Evolutionary conservation across 768 basidiomycete genomes (phyloP).

Genomic region (Collybia sordida): DNA sequence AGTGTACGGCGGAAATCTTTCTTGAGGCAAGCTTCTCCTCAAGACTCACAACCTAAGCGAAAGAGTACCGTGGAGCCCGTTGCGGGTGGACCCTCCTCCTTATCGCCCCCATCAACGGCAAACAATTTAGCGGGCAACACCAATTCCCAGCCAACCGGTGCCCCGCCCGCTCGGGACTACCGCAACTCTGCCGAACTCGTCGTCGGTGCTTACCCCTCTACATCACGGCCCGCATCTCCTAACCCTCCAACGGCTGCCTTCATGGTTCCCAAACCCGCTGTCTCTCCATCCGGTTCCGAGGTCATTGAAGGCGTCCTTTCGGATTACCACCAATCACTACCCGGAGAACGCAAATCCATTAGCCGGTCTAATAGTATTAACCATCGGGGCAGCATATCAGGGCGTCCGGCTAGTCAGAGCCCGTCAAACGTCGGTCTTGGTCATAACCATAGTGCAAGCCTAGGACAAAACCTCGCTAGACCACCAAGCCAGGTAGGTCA

Average conservation of each 20-base stretch:
- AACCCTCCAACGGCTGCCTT: constrained; percentile 72
- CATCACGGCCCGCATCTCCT: constrained; percentile 75
- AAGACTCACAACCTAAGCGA: constrained; percentile 19
- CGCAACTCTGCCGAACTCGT: constrained; percentile 73
- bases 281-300: constrained; percentile 44
- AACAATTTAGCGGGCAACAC: constrained; percentile 15
- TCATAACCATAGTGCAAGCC: constrained; percentile 8
- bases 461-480: constrained; percentile 42
- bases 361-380: constrained; percentile 51
- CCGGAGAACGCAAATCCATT: constrained; percentile 73
- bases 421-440: constrained; percentile 13
- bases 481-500: constrained; percentile 67
- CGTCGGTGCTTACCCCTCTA: constrained; percentile 73
- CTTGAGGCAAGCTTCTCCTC: constrained; percentile 25
- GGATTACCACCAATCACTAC: constrained; percentile 82
- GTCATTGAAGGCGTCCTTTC: constrained; percentile 71
- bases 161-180: constrained; percentile 56
- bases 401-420: constrained; percentile 26
- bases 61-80: constrained; percentile 20
- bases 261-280: constrained; percentile 61
- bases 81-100: constrained; percentile 23
- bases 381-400: constrained; percentile 31
- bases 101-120: constrained; percentile 34
- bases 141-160: constrained; percentile 22
- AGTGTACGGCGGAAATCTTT: constrained; percentile 47